Evolutionary conservation across 768 basidiomycete genomes (phyloP).

Genomic region (Suillus decipiens): DNA sequence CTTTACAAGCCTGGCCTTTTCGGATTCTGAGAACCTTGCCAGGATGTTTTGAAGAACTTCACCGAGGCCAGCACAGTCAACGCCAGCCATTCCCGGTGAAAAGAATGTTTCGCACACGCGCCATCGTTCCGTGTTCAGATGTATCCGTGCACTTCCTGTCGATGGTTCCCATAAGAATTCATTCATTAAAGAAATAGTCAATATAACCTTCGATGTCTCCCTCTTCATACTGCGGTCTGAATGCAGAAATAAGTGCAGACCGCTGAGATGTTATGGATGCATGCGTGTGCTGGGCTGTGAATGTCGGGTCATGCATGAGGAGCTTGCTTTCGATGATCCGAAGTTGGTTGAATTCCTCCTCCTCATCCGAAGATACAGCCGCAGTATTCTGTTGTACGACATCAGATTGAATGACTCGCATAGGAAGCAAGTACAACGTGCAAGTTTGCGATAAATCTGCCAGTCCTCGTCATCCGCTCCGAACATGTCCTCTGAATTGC

Average conservation of each 20-base stretch:
- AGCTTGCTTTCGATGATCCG: constrained; percentile 78
- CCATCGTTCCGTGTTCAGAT: constrained; percentile 88
- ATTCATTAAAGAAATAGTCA: background rate
- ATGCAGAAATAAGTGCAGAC: constrained; percentile 85
- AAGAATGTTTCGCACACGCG: constrained; percentile 92
- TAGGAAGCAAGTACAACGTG: constrained; percentile 36
- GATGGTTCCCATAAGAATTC: background rate
- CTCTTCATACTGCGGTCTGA: constrained; percentile 78
- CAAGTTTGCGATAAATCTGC: constrained; percentile 97
- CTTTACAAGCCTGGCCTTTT: constrained; percentile 74
- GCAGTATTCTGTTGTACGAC: constrained; percentile 57
- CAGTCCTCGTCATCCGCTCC: constrained; percentile 95
- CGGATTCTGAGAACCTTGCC: constrained; percentile 62
- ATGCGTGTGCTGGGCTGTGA: constrained; percentile 80
- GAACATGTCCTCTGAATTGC: constrained; percentile 78
- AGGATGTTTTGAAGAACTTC: constrained; percentile 89
- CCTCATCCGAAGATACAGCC: constrained; percentile 82
- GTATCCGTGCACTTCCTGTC: constrained; percentile 71
- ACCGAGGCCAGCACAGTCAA: constrained; percentile 93
- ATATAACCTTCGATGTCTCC: constrained; percentile 62
- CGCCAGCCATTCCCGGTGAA: constrained; percentile 89
- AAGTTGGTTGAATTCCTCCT: constrained; percentile 76
- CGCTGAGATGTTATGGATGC: constrained; percentile 73
- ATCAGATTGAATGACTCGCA: background rate
- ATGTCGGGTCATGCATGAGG: constrained; percentile 80